Evolutionary conservation across 2,329 filamentous ascomycete genomes (phyloP), one percentile per base, ranked within the genome.

Genomic region (Metarhizium anisopliae): DNA sequence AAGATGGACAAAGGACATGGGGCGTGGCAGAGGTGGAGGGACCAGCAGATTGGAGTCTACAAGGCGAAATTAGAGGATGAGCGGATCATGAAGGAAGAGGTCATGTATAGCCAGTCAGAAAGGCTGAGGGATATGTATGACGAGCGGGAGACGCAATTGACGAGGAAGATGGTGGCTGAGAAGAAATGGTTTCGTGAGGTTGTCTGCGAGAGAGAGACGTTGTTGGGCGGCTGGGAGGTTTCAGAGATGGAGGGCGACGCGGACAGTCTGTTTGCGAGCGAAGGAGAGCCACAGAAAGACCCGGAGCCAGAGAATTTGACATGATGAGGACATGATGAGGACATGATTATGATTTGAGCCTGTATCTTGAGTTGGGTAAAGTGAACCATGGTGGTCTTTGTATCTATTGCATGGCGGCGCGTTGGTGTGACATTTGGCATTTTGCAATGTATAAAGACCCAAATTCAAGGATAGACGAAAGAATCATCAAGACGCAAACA

Each of bases 161-260:
- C 59, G 43, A 67, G 60, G 52, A 69, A 67, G 35, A 70, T 70
- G 51, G 61, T 60, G 6, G 77, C 75, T 0, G 78, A 82, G 68
- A 64, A 69, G 56, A 69, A 66, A 55, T 83, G 80, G 80, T 64
- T 75, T 29, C 66, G 68, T 40, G 69, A 72, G 47, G 73, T 80
- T 3, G 59, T 74, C 5, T 63, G 70, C 6, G 79, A 80, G 64
- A 70, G 78, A 11, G 63, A 61, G 35, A 68, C 64, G 42, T 62
- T 80, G 59, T 64, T 83, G 50, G 65, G 57, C 6, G 72, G 72
- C 35, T 66, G 70, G 63, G 72, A 78, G 62, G 54, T 60, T 14
- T 65, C 71, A 2, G 78, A 80, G 66, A 64, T 76, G 47, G 72
- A 78, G 53, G 70, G 66, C 2, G 70, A 71, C 52, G 66, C 67